A percentile compares a stretch with the other conserved stretches of the same genome.
Evolutionary conservation across 2,329 filamentous ascomycete species (phyloP).

Genomic region (Neophaeococcomyces aloes): DNA sequence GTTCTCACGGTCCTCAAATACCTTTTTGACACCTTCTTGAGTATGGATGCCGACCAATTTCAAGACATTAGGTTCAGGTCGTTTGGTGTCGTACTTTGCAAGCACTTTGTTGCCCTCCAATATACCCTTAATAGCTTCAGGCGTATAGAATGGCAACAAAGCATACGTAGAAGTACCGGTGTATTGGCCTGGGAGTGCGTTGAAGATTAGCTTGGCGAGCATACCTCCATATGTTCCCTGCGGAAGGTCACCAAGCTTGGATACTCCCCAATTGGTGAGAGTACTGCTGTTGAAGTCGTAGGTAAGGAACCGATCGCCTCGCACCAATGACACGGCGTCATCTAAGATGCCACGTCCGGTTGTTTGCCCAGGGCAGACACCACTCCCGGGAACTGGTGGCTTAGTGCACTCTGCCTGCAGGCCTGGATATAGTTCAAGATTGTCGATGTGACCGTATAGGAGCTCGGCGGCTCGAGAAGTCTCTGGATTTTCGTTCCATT

Average conservation of each 20-base stretch:
- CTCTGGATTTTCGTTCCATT: slow-evolving; percentile 28
- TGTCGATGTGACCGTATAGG: slow-evolving; percentile 35
- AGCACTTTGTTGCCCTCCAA: slow-evolving; percentile 38
- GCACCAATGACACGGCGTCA: slow-evolving; percentile 39
- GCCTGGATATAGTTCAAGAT: slow-evolving; percentile 43
- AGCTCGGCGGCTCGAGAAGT: slow-evolving; percentile 28
- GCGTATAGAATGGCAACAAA: slow-evolving; percentile 43
- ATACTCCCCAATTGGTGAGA: slow-evolving; percentile 42
- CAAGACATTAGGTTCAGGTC: slow-evolving; percentile 32
- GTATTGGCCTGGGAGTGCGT: slow-evolving; percentile 38
- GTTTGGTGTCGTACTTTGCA: slow-evolving; percentile 36
- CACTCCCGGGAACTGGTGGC: slow-evolving; percentile 36
- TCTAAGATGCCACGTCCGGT: slow-evolving; percentile 38
- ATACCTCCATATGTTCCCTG: slow-evolving; percentile 38
- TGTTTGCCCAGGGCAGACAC: slow-evolving; percentile 38
- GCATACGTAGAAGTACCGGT: slow-evolving; percentile 41
- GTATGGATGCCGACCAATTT: slow-evolving; percentile 40
- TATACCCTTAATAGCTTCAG: slow-evolving; percentile 38
- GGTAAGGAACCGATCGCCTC: slow-evolving; percentile 38
- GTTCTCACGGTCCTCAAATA: slow-evolving; percentile 40
- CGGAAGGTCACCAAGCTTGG: slow-evolving; percentile 30
- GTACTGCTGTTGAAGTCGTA: slow-evolving; percentile 41
- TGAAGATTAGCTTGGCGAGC: slow-evolving; percentile 36
- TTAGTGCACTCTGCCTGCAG: slow-evolving; percentile 43
- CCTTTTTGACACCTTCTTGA: slow-evolving; percentile 39